phyloP scores from a whole-genome alignment of 2,329 filamentous ascomycete genomes.

The Xylariaceae sp. region DNA sequence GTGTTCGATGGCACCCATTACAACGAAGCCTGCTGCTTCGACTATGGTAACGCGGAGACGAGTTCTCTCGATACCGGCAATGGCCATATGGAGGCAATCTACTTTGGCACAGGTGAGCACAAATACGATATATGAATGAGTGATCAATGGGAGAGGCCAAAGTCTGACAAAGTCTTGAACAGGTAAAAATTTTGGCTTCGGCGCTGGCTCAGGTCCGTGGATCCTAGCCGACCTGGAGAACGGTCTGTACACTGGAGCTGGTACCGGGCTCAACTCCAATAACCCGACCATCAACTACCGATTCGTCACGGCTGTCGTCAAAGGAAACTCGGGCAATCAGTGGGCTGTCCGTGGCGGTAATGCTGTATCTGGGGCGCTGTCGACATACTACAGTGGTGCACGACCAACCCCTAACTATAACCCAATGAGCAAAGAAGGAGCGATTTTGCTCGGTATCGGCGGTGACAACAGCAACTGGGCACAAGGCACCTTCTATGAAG shows the following conservation, averaged over 20 bases:
- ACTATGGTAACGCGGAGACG: slow-evolving; percentile 54
- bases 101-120: slow-evolving; percentile 50
- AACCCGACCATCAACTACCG: slow-evolving; percentile 50
- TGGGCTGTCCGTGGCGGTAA: slow-evolving; percentile 60
- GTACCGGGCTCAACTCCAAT: slow-evolving; percentile 41
- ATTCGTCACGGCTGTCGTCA: slow-evolving; percentile 54
- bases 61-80: slow-evolving; percentile 50
- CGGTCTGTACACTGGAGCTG: slow-evolving; percentile 55
- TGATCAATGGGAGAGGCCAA: no score
- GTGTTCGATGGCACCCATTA: slow-evolving; percentile 57
- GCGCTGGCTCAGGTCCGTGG: slow-evolving; percentile 59
- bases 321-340: slow-evolving; percentile 50
- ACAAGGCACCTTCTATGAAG: slow-evolving; percentile 62
- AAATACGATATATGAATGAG: no score
- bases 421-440: slow-evolving; percentile 60
- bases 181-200: slow-evolving; percentile 46
- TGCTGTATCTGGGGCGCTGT: slow-evolving; percentile 48
- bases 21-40: slow-evolving; percentile 53
- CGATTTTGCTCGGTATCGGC: slow-evolving; percentile 63
- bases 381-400: slow-evolving; percentile 55
- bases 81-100: slow-evolving; percentile 68
- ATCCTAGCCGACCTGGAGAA: slow-evolving; percentile 67
- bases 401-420: slow-evolving; percentile 54
- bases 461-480: slow-evolving; percentile 58
- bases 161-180: no score